Percentiles rank a stretch among this genome's conserved stretches.
phyloP scores from a whole-genome alignment of 345 rosid genomes.

The Salix arbutifolia region DNA sequence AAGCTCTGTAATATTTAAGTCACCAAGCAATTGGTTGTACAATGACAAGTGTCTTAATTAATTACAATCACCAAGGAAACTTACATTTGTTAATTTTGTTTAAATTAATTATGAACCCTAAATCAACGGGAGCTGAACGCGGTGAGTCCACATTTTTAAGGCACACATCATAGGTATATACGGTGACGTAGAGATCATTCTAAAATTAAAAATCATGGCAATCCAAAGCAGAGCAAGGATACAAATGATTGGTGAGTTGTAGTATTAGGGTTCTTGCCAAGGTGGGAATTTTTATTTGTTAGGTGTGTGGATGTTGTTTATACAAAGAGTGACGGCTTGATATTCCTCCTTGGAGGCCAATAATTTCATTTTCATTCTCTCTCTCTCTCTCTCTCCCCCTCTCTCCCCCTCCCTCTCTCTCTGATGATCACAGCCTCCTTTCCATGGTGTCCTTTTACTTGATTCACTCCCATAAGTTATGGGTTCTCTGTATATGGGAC shows the following conservation, averaged over 20 bases:
- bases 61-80: neutral
- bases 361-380: slow-evolving; percentile 19
- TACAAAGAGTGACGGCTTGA: slow-evolving; percentile 58
- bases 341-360: slow-evolving; percentile 36
- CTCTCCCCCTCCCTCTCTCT: neutral
- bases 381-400: neutral
- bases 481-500: slow-evolving; percentile 4
- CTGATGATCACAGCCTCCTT: neutral
- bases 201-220: neutral
- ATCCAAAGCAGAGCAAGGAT: slow-evolving; percentile 18
- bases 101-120: slow-evolving; percentile 3
- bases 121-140: slow-evolving; percentile 25
- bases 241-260: slow-evolving; percentile 24
- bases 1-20: neutral
- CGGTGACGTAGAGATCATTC: slow-evolving; percentile 24
- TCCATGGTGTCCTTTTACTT: slow-evolving; percentile 8
- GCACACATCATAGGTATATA: slow-evolving; percentile 23
- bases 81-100: neutral
- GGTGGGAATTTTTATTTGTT: slow-evolving; percentile 23
- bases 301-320: slow-evolving; percentile 23
- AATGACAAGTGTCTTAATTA: neutral
- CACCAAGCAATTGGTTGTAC: neutral
- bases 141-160: slow-evolving; percentile 15
- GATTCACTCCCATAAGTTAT: slow-evolving; percentile 22
- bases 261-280: slow-evolving; percentile 34